These are phyloP conservation scores for Neoascochyta sp. DNA, from an alignment of 2,329 filamentous ascomycete genomes.

Conservation along the genomic window DNA sequence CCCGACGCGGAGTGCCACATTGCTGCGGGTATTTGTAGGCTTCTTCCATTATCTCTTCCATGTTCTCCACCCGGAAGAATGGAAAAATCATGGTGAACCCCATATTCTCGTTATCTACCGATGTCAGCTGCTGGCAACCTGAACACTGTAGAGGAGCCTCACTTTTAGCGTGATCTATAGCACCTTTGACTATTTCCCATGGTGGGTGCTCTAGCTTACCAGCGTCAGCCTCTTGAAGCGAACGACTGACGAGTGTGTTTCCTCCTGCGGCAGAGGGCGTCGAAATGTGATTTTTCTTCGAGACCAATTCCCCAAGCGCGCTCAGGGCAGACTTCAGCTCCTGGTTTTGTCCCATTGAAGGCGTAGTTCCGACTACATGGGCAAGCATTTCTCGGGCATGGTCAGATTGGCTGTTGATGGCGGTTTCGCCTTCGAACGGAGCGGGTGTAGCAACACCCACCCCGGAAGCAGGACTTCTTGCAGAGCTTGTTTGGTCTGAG, in stretches of 20 bases:
- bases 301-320: conserved; percentile 34
- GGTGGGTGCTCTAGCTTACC: conserved; percentile 31
- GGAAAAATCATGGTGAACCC: conserved; percentile 32
- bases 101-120: conserved; percentile 29
- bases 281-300: conserved; percentile 19
- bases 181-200: conserved; percentile 23
- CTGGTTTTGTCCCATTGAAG: conserved; percentile 33
- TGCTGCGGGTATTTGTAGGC: conserved; percentile 19
- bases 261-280: conserved; percentile 9
- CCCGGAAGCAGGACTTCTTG: conserved; percentile 16
- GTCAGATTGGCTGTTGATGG: conserved; percentile 47
- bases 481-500: conserved; percentile 11
- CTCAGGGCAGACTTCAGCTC: conserved; percentile 33
- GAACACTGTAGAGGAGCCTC: conserved; percentile 10
- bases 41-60: conserved; percentile 24
- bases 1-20: conserved; percentile 19
- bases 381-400: conserved; percentile 46
- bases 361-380: conserved; percentile 36
- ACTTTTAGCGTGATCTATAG: conserved; percentile 26
- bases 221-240: conserved; percentile 22
- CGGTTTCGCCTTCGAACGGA: conserved; percentile 50
- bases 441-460: conserved; percentile 22
- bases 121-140: conserved; percentile 3
- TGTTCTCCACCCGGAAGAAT: conserved; percentile 26
- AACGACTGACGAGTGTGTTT: conserved; percentile 19